Conservation (phyloP, 768 basidiomycete genomes). For the Leccinum disarticulatum region DNA sequence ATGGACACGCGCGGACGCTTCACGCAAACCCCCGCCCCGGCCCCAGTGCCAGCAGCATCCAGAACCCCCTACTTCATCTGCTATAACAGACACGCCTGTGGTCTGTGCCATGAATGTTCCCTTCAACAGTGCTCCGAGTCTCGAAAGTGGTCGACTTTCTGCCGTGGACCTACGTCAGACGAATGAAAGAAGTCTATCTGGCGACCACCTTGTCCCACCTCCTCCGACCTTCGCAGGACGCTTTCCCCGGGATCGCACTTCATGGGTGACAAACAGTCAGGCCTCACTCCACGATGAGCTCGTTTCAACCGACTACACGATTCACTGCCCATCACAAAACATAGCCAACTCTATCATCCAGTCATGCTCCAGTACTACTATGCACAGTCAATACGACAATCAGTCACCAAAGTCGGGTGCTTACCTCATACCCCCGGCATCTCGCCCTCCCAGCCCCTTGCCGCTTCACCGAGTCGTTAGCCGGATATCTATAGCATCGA, state of each 20-base stretch:
- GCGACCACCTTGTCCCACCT: constrained; percentile 16
- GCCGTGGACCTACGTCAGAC: constrained; percentile 5
- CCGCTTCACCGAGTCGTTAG: neutral
- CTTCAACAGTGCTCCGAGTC: neutral
- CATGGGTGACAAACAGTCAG: constrained; percentile 10
- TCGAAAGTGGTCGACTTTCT: neutral
- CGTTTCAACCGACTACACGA: neutral
- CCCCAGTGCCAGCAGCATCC: neutral
- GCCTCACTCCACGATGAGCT: constrained; percentile 19
- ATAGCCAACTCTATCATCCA: neutral
- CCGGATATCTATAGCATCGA: neutral
- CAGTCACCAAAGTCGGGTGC: neutral
- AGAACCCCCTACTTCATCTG: neutral
- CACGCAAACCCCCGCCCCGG: neutral
- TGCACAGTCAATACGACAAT: neutral
- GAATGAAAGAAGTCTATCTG: constrained; percentile 15
- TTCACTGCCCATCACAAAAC: neutral
- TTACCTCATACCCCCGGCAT: neutral
- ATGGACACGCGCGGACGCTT: neutral
- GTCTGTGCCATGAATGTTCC: neutral
- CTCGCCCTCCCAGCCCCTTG: neutral
- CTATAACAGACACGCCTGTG: neutral
- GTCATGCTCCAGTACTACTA: neutral
- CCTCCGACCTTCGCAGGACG: constrained; percentile 12
- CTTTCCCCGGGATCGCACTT: constrained; percentile 4